Evolutionary conservation across 495 filamentous ascomycete species (phyloP).

Genomic region (Xeromyces bisporus): DNA sequence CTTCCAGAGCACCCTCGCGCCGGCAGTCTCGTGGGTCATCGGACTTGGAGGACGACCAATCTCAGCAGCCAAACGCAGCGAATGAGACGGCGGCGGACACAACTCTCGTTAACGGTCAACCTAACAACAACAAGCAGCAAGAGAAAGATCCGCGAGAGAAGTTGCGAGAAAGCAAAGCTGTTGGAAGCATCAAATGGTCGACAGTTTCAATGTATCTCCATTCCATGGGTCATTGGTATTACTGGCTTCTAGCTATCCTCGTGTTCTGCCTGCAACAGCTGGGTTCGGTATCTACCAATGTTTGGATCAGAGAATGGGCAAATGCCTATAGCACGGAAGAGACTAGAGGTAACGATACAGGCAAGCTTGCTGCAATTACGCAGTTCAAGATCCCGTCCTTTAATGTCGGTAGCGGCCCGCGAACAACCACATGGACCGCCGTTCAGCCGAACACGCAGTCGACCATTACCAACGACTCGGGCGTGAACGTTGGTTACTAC

Average conservation of each 20-base stretch:
- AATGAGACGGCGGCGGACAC: conserved; percentile 16
- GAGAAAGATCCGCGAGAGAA: conserved; percentile 34
- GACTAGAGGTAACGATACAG: conserved; percentile 10
- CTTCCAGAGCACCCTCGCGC: conserved; percentile 45
- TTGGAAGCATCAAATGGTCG: conserved; percentile 69
- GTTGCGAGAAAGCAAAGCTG: conserved; percentile 55
- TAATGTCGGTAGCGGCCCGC: conserved; percentile 23
- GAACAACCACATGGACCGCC: conserved; percentile 14
- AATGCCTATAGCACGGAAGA: conserved; percentile 36
- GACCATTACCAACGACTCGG: conserved; percentile 10
- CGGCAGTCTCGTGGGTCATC: conserved; percentile 63
- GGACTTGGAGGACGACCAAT: conserved; percentile 18
- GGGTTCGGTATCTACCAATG: conserved; percentile 63
- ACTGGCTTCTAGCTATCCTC: conserved; percentile 58
- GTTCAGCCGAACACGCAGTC: conserved; percentile 14
- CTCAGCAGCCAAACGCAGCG: conserved; percentile 6
- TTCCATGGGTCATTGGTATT: conserved; percentile 90
- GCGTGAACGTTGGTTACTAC: conserved; percentile 73
- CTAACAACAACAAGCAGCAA: no score
- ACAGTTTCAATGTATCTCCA: conserved; percentile 71
- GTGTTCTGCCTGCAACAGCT: conserved; percentile 72
- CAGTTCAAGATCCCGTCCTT: conserved; percentile 26
- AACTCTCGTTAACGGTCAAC: conserved; percentile 13
- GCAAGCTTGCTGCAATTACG: conserved; percentile 24
- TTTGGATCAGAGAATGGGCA: conserved; percentile 92